These are phyloP conservation scores for Cymbopogon flexuosus DNA, from an alignment of 202 grass and related monocot genomes.

Conservation along the genomic window DNA sequence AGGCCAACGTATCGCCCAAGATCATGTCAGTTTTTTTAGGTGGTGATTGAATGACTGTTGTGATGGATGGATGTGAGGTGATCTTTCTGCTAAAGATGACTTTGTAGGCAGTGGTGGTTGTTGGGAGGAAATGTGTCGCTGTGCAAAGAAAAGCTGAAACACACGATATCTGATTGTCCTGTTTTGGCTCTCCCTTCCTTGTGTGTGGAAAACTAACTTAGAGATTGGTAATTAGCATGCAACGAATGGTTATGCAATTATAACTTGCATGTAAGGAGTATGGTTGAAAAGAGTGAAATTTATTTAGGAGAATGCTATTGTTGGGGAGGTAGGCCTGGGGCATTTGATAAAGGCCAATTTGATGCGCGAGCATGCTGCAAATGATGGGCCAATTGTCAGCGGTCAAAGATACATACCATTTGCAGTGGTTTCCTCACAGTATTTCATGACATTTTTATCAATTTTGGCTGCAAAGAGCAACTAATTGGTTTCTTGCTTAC, in stretches of 20 bases:
- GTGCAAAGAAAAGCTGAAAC: conserved; percentile 13
- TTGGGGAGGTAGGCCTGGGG: conserved; percentile 1
- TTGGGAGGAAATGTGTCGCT: conserved; percentile 20
- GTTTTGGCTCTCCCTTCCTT: background rate
- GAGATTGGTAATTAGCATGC: background rate
- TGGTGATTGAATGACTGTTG: conserved; percentile 1
- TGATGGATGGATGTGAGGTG: background rate
- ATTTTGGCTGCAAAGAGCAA: background rate
- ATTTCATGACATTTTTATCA: background rate
- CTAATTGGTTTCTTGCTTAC: too few relatives aligned
- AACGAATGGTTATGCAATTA: background rate
- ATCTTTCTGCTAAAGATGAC: conserved; percentile 17
- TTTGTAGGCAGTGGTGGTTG: conserved; percentile 10
- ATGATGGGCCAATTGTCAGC: background rate
- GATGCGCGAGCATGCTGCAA: background rate
- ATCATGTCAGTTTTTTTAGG: background rate
- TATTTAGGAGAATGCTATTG: background rate
- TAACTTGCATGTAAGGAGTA: background rate
- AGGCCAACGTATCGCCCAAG: background rate
- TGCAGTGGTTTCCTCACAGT: background rate
- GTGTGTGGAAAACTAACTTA: background rate
- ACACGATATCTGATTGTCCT: conserved; percentile 5
- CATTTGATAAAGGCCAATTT: background rate
- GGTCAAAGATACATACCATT: background rate
- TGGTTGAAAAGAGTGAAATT: background rate